Evolutionary conservation across 1,284 basidiomycete species (phyloP), one percentile per base, ranked within the genome.

Genomic region (Leccinum colubrinum): DNA sequence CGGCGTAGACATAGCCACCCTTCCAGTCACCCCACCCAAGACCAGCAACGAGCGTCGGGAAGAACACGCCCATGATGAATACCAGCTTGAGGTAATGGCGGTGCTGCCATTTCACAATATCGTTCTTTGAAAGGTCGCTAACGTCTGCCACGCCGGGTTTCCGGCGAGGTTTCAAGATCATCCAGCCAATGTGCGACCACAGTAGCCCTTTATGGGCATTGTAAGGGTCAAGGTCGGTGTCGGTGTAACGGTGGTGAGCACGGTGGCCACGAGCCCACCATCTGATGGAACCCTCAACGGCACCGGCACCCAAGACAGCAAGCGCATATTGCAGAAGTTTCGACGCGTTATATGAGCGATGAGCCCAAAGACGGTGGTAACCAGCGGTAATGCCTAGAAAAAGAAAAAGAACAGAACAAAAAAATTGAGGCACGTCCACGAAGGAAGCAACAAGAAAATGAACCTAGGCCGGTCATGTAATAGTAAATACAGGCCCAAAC

Each of bases 141-240:
- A 96, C 84, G 70, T 97, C 95, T 17, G 94, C 94, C 46, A 91
- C 87, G 72, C 94, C 95, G 41, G 93, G 94, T 75, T 85, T 92
- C 65, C 90, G 84, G 59, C 94, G 86, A 56, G 95, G 93, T 80
- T 95, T 95, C 77, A 97, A 68, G 66, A 97, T 72, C 91, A 97
- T 95, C 95, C 95, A 97, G 54, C 94, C 94, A 64, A 96, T 80
- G 72, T 96, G 95, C 1, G 91, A 87, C 80, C 85, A 89, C 64
- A 81, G 80, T 66, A 92, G 81, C 25, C 95, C 95, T 71, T 89
- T 86, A 77, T 94, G 90, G 3, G 95, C 94, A 65, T 91, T 91
- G 80, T 97, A 97, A 1, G 94, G 95, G 95, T 97, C 94, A 64
- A 97, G 89, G 62, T 95, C 91, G 69, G 95, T 97, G 79, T 97